Percentiles rank a stretch among this genome's conserved stretches.
Evolutionary conservation across 495 filamentous ascomycete species (phyloP).

Genomic region (Chlorociboria aeruginascens): DNA sequence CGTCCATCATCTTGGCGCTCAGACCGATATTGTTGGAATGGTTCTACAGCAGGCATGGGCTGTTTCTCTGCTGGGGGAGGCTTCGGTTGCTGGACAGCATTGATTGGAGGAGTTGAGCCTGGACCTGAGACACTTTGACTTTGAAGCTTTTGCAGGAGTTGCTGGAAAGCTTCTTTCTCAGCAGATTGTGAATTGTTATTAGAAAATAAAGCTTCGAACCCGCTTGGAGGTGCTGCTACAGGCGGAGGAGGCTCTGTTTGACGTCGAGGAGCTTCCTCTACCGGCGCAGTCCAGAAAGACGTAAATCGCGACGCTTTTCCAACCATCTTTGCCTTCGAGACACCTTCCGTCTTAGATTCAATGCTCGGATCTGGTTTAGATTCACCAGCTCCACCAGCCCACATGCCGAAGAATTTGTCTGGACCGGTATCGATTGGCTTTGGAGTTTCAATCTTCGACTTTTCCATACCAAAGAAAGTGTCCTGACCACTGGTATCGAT

Average conservation of each 20-base stretch:
- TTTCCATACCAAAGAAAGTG: slow-evolving; percentile 27
- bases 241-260: slow-evolving; percentile 37
- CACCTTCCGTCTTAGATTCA: slow-evolving; percentile 21
- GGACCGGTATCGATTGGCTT: slow-evolving; percentile 52
- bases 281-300: slow-evolving; percentile 57
- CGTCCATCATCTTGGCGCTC: slow-evolving; percentile 15
- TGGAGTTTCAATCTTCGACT: slow-evolving; percentile 38
- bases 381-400: slow-evolving; percentile 32
- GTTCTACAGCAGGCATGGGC: slow-evolving; percentile 4
- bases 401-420: slow-evolving; percentile 74
- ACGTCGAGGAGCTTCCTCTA: slow-evolving; percentile 36
- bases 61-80: slow-evolving; percentile 9
- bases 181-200: slow-evolving; percentile 28
- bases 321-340: slow-evolving; percentile 25
- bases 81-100: slow-evolving; percentile 14
- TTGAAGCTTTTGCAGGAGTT: slow-evolving; percentile 73
- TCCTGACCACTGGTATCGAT: slow-evolving; percentile 5
- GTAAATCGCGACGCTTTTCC: slow-evolving; percentile 71
- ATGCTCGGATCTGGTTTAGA: slow-evolving; percentile 5
- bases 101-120: slow-evolving; percentile 14
- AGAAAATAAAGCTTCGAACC: slow-evolving; percentile 9
- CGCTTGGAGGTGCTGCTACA: slow-evolving; percentile 13
- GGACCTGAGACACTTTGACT: slow-evolving; percentile 6
- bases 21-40: slow-evolving; percentile 15
- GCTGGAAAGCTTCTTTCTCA: slow-evolving; percentile 84